phyloP scores from a whole-genome alignment of 257 asterid genomes.

The Solanum habrochaites region DNA sequence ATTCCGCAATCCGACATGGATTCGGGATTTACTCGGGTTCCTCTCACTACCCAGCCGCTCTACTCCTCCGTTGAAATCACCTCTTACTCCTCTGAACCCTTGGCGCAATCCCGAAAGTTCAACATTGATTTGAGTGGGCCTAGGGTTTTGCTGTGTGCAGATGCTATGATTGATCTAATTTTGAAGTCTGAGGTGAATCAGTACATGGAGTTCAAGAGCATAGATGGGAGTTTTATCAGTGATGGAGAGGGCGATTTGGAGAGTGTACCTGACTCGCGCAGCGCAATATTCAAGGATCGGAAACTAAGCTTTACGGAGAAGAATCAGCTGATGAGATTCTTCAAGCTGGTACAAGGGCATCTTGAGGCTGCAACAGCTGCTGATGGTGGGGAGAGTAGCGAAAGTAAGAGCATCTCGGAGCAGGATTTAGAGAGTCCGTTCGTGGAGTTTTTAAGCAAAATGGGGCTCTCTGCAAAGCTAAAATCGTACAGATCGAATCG shows the following conservation, averaged over 20 bases:
- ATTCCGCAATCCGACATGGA: slow-evolving; percentile 7
- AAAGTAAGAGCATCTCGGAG: slow-evolving; percentile 25
- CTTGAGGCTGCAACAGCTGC: slow-evolving; percentile 3
- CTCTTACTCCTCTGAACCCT: slow-evolving; percentile 35
- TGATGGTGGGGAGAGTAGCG: slow-evolving; percentile 10
- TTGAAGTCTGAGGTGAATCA: slow-evolving; percentile 52
- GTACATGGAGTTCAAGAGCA: slow-evolving; percentile 87
- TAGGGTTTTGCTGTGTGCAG: slow-evolving; percentile 61
- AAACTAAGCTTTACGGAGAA: slow-evolving; percentile 54
- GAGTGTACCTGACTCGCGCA: slow-evolving; percentile 70
- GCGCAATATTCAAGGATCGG: slow-evolving; percentile 67
- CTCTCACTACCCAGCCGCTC: slow-evolving; percentile 32
- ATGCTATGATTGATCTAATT: slow-evolving; percentile 57
- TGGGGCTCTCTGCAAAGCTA: slow-evolving; percentile 64
- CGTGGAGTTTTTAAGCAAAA: slow-evolving; percentile 48
- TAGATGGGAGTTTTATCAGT: slow-evolving; percentile 56
- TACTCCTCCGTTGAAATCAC: slow-evolving; percentile 48
- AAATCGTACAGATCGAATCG: slow-evolving; percentile 58
- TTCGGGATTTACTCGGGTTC: slow-evolving; percentile 5
- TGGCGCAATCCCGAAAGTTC: slow-evolving; percentile 40
- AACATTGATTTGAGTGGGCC: slow-evolving; percentile 66
- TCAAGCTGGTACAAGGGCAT: slow-evolving; percentile 73
- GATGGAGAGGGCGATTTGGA: slow-evolving; percentile 39
- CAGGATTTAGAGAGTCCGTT: slow-evolving; percentile 81
- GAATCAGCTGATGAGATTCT: slow-evolving; percentile 79